A percentile compares a stretch with the other conserved stretches of the same genome.
Conservation (phyloP, 805 yeast genomes). For the Phaffomyces thermotolerans region DNA sequence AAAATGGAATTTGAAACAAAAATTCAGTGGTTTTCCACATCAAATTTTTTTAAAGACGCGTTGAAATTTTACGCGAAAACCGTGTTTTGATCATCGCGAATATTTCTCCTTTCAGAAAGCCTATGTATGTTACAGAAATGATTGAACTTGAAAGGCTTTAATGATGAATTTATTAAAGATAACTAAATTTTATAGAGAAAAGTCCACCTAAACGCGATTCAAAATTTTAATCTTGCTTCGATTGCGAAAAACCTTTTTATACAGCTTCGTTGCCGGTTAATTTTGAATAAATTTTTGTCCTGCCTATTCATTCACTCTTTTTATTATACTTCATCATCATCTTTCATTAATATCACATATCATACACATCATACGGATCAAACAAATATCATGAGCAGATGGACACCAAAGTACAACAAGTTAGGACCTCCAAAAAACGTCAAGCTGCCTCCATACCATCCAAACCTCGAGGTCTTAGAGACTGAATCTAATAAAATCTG, state of each 20-base stretch:
- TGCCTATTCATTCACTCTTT: not conserved
- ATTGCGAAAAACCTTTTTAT: conserved; percentile 2
- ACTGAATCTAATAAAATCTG: conserved; percentile 34
- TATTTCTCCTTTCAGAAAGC: too few species aligned
- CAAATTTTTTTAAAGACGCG: too few species aligned
- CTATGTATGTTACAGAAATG: not conserved
- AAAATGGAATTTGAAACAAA: too few species aligned
- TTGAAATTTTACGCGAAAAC: too few species aligned
- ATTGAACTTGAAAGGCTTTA: not conserved
- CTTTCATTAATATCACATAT: not conserved
- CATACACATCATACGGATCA: not conserved
- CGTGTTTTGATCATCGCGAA: too few species aligned
- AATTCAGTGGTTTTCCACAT: too few species aligned
- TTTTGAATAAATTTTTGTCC: not conserved
- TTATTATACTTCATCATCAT: too few species aligned
- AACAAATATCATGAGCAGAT: conserved; percentile 2
- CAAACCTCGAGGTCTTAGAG: conserved; percentile 40
- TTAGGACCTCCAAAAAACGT: conserved; percentile 25
- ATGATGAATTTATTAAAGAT: too few species aligned
- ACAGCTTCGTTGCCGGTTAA: not conserved
- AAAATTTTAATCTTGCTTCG: not conserved
- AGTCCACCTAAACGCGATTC: conserved; percentile 4
- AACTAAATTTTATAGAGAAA: not conserved
- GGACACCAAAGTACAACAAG: conserved; percentile 20
- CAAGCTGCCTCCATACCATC: conserved; percentile 23